These are phyloP conservation scores for Neonectria faginata DNA, from an alignment of 2,329 filamentous ascomycete genomes.

Conservation along the genomic window DNA sequence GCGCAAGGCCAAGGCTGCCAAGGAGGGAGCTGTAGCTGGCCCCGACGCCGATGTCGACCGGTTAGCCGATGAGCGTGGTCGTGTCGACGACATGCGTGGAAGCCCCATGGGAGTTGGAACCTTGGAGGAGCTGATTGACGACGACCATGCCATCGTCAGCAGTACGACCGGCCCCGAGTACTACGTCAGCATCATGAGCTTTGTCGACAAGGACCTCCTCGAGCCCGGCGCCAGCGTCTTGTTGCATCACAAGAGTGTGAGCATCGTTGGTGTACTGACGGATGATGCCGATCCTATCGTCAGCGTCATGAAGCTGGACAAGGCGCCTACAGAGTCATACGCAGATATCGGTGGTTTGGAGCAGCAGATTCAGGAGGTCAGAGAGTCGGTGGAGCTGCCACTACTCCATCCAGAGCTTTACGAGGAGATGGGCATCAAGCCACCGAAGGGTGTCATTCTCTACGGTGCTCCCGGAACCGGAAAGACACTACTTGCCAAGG, in stretches of 20 bases:
- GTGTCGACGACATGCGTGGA: slow-evolving; percentile 98
- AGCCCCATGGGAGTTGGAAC: slow-evolving; percentile 99
- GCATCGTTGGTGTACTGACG: slow-evolving; percentile 95
- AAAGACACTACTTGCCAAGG: slow-evolving; percentile 95
- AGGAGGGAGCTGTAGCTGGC: slow-evolving; percentile 75
- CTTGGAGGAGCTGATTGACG: slow-evolving; percentile 97
- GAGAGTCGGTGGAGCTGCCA: slow-evolving; percentile 95
- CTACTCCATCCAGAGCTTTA: slow-evolving; percentile 96
- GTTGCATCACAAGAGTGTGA: slow-evolving; percentile 97
- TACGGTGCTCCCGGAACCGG: slow-evolving; percentile 97
- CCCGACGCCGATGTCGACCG: slow-evolving; percentile 81
- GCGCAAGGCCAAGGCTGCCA: slow-evolving; percentile 88
- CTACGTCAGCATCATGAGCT: slow-evolving; percentile 99
- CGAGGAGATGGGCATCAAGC: slow-evolving; percentile 99
- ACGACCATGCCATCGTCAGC: slow-evolving; percentile 98
- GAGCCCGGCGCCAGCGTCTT: slow-evolving; percentile 96
- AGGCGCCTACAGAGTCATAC: slow-evolving; percentile 97
- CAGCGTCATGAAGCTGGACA: slow-evolving; percentile 99
- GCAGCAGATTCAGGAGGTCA: slow-evolving; percentile 94
- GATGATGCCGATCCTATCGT: slow-evolving; percentile 96
- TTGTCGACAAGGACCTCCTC: slow-evolving; percentile 97
- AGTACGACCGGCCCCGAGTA: slow-evolving; percentile 98
- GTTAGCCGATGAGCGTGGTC: slow-evolving; percentile 92
- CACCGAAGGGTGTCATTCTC: slow-evolving; percentile 98
- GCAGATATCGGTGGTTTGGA: slow-evolving; percentile 98